These are phyloP conservation scores for Pisolithus tinctorius DNA, from an alignment of 768 basidiomycete species.

Conservation along the genomic window DNA sequence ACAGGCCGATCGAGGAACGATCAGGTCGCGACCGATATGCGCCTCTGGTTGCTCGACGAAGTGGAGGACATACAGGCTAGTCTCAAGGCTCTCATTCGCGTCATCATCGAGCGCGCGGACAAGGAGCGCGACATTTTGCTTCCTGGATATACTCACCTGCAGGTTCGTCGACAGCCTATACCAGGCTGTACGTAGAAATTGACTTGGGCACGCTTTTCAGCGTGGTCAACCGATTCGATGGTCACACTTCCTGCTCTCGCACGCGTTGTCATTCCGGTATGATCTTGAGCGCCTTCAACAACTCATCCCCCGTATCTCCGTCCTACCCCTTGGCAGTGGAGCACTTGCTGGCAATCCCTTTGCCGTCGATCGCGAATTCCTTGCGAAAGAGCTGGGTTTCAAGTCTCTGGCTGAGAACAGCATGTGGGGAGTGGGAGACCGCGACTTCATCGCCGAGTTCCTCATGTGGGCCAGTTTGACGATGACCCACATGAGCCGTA, in stretches of 20 bases:
- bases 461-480: slow-evolving; percentile 92
- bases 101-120: slow-evolving; percentile 90
- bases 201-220: slow-evolving; percentile 33
- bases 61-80: slow-evolving; percentile 58
- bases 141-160: slow-evolving; percentile 97
- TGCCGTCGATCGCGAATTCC: slow-evolving; percentile 85
- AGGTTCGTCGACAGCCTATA: slow-evolving; percentile 42
- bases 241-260: slow-evolving; percentile 94
- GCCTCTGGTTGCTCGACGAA: slow-evolving; percentile 87
- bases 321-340: slow-evolving; percentile 89
- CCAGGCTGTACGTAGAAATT: slow-evolving; percentile 1
- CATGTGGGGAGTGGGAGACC: slow-evolving; percentile 92
- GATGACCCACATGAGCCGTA: slow-evolving; percentile 89
- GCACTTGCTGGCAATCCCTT: slow-evolving; percentile 98
- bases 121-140: slow-evolving; percentile 86
- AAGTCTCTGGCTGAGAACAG: slow-evolving; percentile 88
- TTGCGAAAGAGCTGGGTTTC: slow-evolving; percentile 88
- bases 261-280: slow-evolving; percentile 87
- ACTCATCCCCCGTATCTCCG: slow-evolving; percentile 83
- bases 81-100: slow-evolving; percentile 73
- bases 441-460: slow-evolving; percentile 96
- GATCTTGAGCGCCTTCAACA: slow-evolving; percentile 84
- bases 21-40: slow-evolving; percentile 98
- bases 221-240: slow-evolving; percentile 97
- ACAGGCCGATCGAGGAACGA: slow-evolving; percentile 97